Percentiles rank a stretch among this genome's conserved stretches.
phyloP scores from a whole-genome alignment of 1,284 basidiomycete genomes.

The Irpex lacteus region DNA sequence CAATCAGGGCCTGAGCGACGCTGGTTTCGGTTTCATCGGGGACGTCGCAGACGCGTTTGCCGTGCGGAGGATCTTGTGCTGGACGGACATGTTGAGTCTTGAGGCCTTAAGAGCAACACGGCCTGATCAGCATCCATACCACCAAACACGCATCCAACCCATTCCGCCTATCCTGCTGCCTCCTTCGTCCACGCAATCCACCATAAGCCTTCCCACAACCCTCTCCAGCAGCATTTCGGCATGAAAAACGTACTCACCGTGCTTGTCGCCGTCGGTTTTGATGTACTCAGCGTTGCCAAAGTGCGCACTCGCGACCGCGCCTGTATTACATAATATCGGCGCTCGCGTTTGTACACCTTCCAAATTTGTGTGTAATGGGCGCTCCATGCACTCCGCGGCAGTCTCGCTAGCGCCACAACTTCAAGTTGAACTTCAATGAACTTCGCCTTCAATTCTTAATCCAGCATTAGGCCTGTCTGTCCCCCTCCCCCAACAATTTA shows the following conservation, averaged over 20 bases:
- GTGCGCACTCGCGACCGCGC: conserved; percentile 2
- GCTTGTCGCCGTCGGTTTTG: conserved; percentile 42
- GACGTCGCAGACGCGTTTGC: conserved; percentile 91
- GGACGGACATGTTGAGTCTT: conserved; percentile 64
- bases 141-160: conserved; percentile 41
- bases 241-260: conserved; percentile 40
- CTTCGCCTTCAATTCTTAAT: too few species aligned
- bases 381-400: neutral
- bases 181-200: conserved; percentile 11
- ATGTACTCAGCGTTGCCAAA: conserved; percentile 16
- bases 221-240: conserved; percentile 16
- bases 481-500: too few species aligned
- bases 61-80: conserved; percentile 91
- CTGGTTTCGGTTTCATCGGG: conserved; percentile 92
- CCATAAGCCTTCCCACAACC: conserved; percentile 13
- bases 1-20: conserved; percentile 95
- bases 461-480: too few species aligned
- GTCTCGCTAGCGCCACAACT: too few species aligned
- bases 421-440: too few species aligned
- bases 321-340: conserved; percentile 8
- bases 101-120: conserved; percentile 23
- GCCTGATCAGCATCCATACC: conserved; percentile 45
- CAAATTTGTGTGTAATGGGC: neutral
- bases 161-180: conserved; percentile 37
- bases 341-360: neutral